These are phyloP conservation scores for Scedosporium dehoogii DNA, from an alignment of 2,329 filamentous ascomycete species.

Conservation along the genomic window DNA sequence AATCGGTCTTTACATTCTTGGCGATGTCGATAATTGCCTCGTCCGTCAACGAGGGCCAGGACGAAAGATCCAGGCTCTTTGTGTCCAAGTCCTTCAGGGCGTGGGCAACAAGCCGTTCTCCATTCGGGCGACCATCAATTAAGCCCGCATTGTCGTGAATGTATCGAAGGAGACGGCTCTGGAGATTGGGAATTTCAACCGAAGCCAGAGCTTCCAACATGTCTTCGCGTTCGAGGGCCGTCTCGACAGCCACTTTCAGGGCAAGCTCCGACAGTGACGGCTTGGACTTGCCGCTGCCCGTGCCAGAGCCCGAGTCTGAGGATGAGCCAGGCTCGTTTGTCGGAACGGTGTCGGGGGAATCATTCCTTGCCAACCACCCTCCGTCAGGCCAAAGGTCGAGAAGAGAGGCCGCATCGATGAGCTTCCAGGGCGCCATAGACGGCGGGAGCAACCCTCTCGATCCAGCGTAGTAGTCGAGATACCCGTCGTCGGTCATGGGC, in stretches of 20 bases:
- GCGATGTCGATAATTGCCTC: not conserved
- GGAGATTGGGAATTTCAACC: not conserved
- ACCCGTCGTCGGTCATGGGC: not conserved
- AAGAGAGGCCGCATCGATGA: not conserved
- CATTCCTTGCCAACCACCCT: not conserved
- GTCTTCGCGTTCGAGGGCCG: not conserved
- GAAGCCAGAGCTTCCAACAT: not conserved
- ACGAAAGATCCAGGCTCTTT: not conserved
- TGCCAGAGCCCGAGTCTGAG: not conserved
- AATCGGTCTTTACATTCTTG: not conserved
- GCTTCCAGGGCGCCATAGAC: not conserved
- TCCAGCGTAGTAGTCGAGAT: not conserved
- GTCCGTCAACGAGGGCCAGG: not conserved
- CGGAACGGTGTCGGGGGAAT: not conserved
- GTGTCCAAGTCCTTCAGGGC: not conserved
- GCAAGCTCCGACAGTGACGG: not conserved
- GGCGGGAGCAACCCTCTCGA: not conserved
- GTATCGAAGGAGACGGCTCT: not conserved
- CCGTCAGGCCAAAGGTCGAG: not conserved
- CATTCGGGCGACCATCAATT: not conserved
- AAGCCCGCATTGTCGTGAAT: not conserved
- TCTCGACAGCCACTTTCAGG: not conserved
- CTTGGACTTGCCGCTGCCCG: not conserved
- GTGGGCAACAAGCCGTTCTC: not conserved
- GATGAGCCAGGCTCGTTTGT: not conserved